phyloP scores from a whole-genome alignment of 164 flowering plant genomes.

The Piper betle region DNA sequence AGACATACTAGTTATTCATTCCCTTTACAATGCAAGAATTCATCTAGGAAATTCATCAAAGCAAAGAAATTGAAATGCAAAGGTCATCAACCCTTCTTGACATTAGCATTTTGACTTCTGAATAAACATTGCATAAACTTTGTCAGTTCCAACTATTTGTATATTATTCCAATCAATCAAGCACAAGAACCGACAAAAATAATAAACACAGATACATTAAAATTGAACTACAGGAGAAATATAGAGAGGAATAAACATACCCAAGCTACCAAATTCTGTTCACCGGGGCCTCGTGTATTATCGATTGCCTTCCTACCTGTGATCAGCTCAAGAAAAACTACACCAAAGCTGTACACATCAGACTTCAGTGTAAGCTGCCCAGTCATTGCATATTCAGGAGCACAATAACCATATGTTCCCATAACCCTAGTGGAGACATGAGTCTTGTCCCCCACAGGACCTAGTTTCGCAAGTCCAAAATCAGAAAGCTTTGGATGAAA shows the following conservation, averaged over 20 bases:
- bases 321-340: slow-evolving; percentile 36
- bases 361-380: slow-evolving; percentile 85
- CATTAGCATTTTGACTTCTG: no score
- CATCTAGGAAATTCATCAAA: no score
- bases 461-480: slow-evolving; percentile 50
- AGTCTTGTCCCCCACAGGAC: slow-evolving; percentile 91
- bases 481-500: slow-evolving; percentile 66
- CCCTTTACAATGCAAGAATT: no score
- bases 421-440: slow-evolving; percentile 96
- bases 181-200: no score
- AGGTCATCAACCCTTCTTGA: no score
- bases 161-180: no score
- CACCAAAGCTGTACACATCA: slow-evolving; percentile 45
- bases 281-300: slow-evolving; percentile 17
- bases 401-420: slow-evolving; percentile 98
- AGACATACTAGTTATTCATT: no score
- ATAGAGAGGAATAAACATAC: slow-evolving; percentile 9
- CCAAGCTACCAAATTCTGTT: slow-evolving; percentile 37
- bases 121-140: no score
- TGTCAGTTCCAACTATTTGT: no score
- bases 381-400: slow-evolving; percentile 96
- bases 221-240: no score
- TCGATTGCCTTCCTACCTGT: slow-evolving; percentile 41
- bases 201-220: no score
- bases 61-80: no score